Conservation (phyloP, 352 stramenopile genomes). For the Phytopythium cucurbitacearum region DNA sequence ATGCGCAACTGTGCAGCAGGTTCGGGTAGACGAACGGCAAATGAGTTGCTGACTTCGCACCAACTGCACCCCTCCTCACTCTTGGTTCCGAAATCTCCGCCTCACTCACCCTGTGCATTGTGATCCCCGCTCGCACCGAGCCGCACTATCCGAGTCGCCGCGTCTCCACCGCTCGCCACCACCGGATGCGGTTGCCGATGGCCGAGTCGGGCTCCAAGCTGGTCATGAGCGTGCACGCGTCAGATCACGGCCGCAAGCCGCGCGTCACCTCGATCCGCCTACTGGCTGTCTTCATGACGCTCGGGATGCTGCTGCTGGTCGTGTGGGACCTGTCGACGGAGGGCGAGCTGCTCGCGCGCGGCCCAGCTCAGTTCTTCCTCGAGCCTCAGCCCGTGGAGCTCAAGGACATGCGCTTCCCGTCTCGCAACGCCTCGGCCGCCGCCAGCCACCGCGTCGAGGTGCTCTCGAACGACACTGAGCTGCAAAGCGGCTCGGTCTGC, state of each 20-base stretch:
- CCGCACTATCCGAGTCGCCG: too few species aligned
- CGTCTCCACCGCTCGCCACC: too few species aligned
- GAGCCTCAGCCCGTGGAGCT: neutral
- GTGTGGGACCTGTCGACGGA: neutral
- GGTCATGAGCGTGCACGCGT: neutral
- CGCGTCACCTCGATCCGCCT: neutral
- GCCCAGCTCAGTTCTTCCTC: neutral
- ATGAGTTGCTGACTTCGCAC: too few species aligned
- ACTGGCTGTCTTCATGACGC: neutral
- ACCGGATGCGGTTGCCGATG: neutral
- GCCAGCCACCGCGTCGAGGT: neutral
- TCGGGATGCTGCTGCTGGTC: neutral
- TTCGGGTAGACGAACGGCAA: too few species aligned
- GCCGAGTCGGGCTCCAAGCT: neutral
- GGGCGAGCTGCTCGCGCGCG: neutral
- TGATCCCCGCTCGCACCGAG: too few species aligned
- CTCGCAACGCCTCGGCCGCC: neutral
- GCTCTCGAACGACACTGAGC: slow-evolving; percentile 2
- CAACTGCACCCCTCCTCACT: too few species aligned
- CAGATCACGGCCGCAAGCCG: neutral
- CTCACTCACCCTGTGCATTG: too few species aligned
- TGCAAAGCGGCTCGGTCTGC: slow-evolving; percentile 1
- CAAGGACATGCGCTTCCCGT: neutral
- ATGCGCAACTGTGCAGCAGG: too few species aligned
- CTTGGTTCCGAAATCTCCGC: too few species aligned